These are phyloP conservation scores for Colletotrichum euphorbiae DNA, from an alignment of 2,329 filamentous ascomycete genomes.

Conservation along the genomic window DNA sequence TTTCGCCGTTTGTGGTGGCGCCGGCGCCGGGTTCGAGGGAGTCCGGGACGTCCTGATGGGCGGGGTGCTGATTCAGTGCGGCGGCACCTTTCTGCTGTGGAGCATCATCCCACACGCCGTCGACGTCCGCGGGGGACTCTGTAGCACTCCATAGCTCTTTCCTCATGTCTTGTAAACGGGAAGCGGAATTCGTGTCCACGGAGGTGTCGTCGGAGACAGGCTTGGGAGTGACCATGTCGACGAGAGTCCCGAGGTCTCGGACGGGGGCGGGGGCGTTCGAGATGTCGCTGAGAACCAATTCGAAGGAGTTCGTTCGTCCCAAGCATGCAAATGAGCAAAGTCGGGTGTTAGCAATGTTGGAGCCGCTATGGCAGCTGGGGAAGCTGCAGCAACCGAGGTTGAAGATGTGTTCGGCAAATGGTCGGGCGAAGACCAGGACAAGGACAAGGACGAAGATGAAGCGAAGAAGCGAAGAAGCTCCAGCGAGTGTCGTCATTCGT, in stretches of 20 bases:
- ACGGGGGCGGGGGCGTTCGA: slow-evolving; percentile 4
- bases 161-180: slow-evolving; percentile 45
- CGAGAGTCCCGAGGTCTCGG: slow-evolving; percentile 35
- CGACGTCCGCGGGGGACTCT: slow-evolving; percentile 47
- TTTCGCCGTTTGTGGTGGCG: slow-evolving; percentile 39
- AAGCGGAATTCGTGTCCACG: slow-evolving; percentile 43
- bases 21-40: slow-evolving; percentile 49
- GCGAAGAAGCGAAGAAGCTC: slow-evolving; percentile 25
- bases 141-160: slow-evolving; percentile 49
- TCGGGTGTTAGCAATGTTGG: background rate
- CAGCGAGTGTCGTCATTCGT: slow-evolving; percentile 36
- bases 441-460: background rate
- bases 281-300: background rate
- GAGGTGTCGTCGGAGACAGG: slow-evolving; percentile 48
- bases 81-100: slow-evolving; percentile 32
- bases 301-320: slow-evolving; percentile 7
- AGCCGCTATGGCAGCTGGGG: background rate
- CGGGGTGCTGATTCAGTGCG: slow-evolving; percentile 9
- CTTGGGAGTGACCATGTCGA: slow-evolving; percentile 57
- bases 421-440: background rate
- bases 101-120: slow-evolving; percentile 44
- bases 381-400: slow-evolving; percentile 14
- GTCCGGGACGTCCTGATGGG: slow-evolving; percentile 45
- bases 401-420: slow-evolving; percentile 8
- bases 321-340: background rate